Evolutionary conservation across 164 flowering plant genomes (phyloP), one percentile per base, ranked within the genome.

Genomic region (Tetracentron sinense): DNA sequence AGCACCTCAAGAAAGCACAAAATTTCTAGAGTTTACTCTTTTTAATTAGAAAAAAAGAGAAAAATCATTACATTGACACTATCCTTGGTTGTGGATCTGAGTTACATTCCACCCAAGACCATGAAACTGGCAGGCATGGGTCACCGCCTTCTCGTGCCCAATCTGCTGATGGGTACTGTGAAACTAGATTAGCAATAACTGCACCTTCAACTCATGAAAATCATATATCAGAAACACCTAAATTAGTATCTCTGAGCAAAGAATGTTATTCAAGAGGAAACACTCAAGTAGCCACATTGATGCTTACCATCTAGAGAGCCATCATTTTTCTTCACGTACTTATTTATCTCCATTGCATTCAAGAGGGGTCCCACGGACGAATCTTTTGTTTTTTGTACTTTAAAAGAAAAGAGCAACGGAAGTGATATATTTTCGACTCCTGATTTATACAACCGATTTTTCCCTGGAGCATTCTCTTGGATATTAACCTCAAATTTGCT

Each of bases 91-190:
- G n/a, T n/a, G n/a, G n/a, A n/a, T n/a, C n/a, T n/a, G n/a, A n/a
- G n/a, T n/a, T n/a, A n/a, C n/a, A n/a, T n/a, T n/a, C n/a, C 66
- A 91, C 72, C 97, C 99, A 91, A 52, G 99, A 77, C 90, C 88
- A 89, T 23, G 97, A 90, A 72, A n/a, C n/a, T n/a, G n/a, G n/a
- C n/a, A n/a, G n/a, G n/a, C n/a, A n/a, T n/a, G n/a, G n/a, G n/a
- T n/a, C 97, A 56, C 96, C 97, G 54, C 99, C 99, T 77, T 94
- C 98, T 66, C 75, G 77, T 48, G 89, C 91, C 99, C 97, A 94
- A 52, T 78, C 81, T 28, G 79, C 78, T 63, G 80, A 68, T 25
- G 82, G 63, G 75, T 81, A 88, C 29, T 53, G 70, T 61, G 90
- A 76, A 64, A 75, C 58, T 53, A 86, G 63, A 69, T 72, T 56